Evolutionary conservation across 192 early-diverging fungal genomes (phyloP), one percentile per base, ranked within the genome.

Genomic region (Anaeromyces robustus): DNA sequence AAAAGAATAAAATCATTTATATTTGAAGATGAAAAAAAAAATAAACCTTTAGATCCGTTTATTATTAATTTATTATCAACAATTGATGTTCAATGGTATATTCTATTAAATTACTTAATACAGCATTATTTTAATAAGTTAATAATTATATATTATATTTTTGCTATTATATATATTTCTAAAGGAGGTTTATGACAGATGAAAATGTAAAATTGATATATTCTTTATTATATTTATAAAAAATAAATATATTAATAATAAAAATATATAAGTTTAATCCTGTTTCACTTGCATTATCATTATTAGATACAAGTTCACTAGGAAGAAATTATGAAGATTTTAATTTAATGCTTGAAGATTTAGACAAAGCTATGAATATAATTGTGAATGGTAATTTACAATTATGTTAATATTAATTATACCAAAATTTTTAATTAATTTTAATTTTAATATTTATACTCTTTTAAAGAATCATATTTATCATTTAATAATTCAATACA

Each of bases 331-430:
- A 86, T 32, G 80, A 81, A 29, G 83, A 85, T 29, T 91, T 90
- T 82, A 83, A 83, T 43, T 77, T 80, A 14, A 85, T 86, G 39
- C 83, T 87, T 77, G 84, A 83, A 29, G 78, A 81, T 43, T 83
- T 91, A 14, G 89, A 90, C 77, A 43, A 77, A n/a, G 85, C 87
- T 14, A 90, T 91, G 86, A 88, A 91, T 82, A 19, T 88, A 4
- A 84, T 91, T 52, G 90, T 91, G 29, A 89, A 90, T 80, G 90
- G 89, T 91, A 79, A n/a, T n/a, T n/a, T n/a, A n/a, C n/a, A n/a
- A n/a, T 2, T 26, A 29, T 80, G 16, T n/a, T 18, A 7, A 12
- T 31, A 30, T 28, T 29, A 2, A 79, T 79, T 86, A 28, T 86
- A 78, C 1, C 2, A 14, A 41, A 16, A 41, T 22, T 22, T 22